Conservation (phyloP, 78 protist genomes). For the Monocercomonoides exilis region DNA sequence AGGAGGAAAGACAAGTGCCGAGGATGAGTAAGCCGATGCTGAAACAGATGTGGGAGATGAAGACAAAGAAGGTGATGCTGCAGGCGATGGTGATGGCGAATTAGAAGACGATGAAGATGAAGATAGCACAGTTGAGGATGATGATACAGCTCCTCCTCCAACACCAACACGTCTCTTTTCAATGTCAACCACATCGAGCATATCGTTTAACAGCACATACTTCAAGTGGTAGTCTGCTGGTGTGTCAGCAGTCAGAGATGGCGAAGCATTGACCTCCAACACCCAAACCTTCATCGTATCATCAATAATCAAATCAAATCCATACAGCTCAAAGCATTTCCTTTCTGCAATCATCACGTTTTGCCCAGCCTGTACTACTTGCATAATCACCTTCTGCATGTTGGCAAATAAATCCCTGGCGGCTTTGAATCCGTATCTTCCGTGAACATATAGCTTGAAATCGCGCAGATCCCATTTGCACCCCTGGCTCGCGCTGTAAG, state of each 20-base stretch:
- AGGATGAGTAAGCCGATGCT: background rate
- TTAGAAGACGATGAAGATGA: background rate
- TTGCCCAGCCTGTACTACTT: constrained; percentile 57
- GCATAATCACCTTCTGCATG: constrained; percentile 38
- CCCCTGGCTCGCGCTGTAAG: constrained; percentile 24
- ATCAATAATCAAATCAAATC: constrained; percentile 64
- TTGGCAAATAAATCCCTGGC: constrained; percentile 1
- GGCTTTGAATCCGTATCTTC: constrained; percentile 26
- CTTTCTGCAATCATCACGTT: constrained; percentile 55
- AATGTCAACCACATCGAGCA: constrained; percentile 44
- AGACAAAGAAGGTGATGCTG: background rate
- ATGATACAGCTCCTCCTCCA: too few species aligned
- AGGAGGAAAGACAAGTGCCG: background rate
- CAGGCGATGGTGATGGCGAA: too few species aligned
- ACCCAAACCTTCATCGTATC: constrained; percentile 44
- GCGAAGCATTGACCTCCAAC: constrained; percentile 61
- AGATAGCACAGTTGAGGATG: background rate
- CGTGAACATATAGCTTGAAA: constrained; percentile 41
- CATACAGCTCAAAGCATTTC: constrained; percentile 71
- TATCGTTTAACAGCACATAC: constrained; percentile 40
- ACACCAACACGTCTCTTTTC: background rate
- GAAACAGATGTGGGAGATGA: background rate
- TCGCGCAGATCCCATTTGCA: constrained; percentile 61
- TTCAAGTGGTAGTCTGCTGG: constrained; percentile 44
- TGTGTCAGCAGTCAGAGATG: constrained; percentile 39